These are phyloP conservation scores for Candida sithepensis DNA, from an alignment of 805 yeast genomes.

Conservation along the genomic window DNA sequence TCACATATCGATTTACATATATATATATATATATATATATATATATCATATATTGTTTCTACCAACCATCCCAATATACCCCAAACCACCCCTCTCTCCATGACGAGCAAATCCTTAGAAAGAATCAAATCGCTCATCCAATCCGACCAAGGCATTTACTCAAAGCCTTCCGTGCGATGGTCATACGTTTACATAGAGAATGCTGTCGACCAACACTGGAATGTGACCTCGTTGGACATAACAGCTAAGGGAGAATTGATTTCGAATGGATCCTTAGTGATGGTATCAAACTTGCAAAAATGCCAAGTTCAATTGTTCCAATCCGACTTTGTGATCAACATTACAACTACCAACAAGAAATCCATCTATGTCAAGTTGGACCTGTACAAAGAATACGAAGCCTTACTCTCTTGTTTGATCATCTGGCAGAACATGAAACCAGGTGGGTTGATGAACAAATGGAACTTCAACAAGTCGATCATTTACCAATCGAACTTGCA, in stretches of 20 bases:
- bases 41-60: too few relatives aligned
- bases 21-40: too few relatives aligned
- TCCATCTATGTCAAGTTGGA: slow-evolving; percentile 30
- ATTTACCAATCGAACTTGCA: slow-evolving; percentile 20
- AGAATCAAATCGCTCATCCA: slow-evolving; percentile 9
- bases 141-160: slow-evolving; percentile 13
- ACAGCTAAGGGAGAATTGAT: slow-evolving; percentile 25
- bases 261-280: slow-evolving; percentile 15
- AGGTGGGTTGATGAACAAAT: slow-evolving; percentile 43
- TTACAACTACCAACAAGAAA: slow-evolving; percentile 37
- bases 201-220: slow-evolving; percentile 18
- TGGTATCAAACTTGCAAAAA: slow-evolving; percentile 27
- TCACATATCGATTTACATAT: not conserved
- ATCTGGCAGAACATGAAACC: slow-evolving; percentile 52
- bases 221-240: slow-evolving; percentile 20
- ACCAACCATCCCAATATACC: too few relatives aligned
- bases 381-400: slow-evolving; percentile 35
- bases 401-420: slow-evolving; percentile 38
- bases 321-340: slow-evolving; percentile 35
- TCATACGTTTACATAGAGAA: slow-evolving; percentile 13
- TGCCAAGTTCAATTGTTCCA: slow-evolving; percentile 25
- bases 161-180: slow-evolving; percentile 19
- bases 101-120: slow-evolving; percentile 8
- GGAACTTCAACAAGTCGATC: slow-evolving; percentile 37
- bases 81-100: too few relatives aligned